Percentiles rank a stretch among this genome's conserved stretches.
Evolutionary conservation across 2,329 filamentous ascomycete species (phyloP).

Genomic region (Epichloe coenophiala): DNA sequence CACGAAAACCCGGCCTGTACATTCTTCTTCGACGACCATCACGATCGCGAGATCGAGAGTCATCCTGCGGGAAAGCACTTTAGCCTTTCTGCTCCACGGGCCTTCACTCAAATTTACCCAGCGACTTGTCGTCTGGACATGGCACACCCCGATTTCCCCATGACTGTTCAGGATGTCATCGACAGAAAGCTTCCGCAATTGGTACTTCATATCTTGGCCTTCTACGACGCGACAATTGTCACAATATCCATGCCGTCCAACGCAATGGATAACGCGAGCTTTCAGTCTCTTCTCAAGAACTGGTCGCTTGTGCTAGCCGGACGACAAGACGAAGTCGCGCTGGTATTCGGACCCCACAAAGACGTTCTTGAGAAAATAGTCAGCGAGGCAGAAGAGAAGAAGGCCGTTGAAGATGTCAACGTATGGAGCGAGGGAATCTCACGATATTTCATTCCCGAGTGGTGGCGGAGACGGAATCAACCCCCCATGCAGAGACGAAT

Average conservation of each 20-base stretch:
- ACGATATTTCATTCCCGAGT: neutral
- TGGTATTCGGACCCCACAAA: neutral
- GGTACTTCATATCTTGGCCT: constrained; percentile 2
- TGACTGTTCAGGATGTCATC: constrained; percentile 4
- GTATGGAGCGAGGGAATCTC: neutral
- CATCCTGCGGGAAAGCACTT: constrained; percentile 2
- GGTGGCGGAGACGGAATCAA: constrained; percentile 1
- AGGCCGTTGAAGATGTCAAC: neutral
- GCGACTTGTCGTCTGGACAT: neutral
- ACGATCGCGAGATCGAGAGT: neutral
- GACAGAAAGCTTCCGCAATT: constrained; percentile 4
- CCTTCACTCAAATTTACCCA: constrained; percentile 5
- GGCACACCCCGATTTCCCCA: neutral
- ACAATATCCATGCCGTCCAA: constrained; percentile 3
- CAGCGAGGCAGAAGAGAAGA: constrained; percentile 1
- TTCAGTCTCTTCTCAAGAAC: constrained; percentile 3
- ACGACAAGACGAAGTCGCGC: neutral
- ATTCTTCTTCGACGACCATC: constrained; percentile 2
- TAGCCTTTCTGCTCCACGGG: neutral
- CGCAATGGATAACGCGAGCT: constrained; percentile 4
- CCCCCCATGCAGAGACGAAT: constrained; percentile 2
- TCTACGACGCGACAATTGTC: constrained; percentile 4
- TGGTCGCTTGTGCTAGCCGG: constrained; percentile 6
- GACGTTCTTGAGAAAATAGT: constrained; percentile 3
- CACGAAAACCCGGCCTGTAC: constrained; percentile 1